These are phyloP conservation scores for Fennellomyces sp. DNA, from an alignment of 371 early-diverging fungal species.

Conservation along the genomic window DNA sequence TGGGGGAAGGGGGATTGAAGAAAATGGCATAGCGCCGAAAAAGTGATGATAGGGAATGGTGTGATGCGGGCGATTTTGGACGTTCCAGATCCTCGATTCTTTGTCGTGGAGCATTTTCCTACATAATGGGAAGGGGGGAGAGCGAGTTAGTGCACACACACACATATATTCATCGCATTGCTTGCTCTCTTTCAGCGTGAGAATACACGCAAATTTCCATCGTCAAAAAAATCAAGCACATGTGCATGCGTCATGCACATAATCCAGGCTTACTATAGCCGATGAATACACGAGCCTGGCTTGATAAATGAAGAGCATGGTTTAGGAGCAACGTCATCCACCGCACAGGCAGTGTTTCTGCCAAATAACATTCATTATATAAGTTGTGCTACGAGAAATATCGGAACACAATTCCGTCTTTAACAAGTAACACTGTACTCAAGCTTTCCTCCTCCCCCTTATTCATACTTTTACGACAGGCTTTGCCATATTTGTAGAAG, in stretches of 20 bases:
- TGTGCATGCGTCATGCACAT: constrained; percentile 18
- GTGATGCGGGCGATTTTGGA: constrained; percentile 7
- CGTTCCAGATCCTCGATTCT: constrained; percentile 10
- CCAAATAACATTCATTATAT: background rate
- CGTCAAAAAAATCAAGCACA: constrained; percentile 1
- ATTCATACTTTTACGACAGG: background rate
- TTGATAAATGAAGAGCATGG: background rate
- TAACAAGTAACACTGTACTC: too few species aligned
- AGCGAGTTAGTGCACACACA: too few species aligned
- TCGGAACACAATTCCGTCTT: background rate
- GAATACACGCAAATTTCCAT: background rate
- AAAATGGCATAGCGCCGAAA: background rate
- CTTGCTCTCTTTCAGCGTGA: too few species aligned
- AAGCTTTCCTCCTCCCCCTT: background rate
- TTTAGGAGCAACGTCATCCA: too few species aligned
- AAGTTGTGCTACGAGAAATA: too few species aligned
- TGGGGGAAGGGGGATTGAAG: background rate
- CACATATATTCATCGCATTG: too few species aligned
- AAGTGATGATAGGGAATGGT: background rate
- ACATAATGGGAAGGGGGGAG: background rate
- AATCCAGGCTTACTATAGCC: background rate
- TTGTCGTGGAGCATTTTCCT: background rate
- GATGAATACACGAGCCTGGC: background rate
- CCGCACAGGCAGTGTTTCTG: too few species aligned
- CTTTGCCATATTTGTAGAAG: background rate